Conservation (phyloP, 805 yeast species). For the Saccharomycopsis vini region DNA sequence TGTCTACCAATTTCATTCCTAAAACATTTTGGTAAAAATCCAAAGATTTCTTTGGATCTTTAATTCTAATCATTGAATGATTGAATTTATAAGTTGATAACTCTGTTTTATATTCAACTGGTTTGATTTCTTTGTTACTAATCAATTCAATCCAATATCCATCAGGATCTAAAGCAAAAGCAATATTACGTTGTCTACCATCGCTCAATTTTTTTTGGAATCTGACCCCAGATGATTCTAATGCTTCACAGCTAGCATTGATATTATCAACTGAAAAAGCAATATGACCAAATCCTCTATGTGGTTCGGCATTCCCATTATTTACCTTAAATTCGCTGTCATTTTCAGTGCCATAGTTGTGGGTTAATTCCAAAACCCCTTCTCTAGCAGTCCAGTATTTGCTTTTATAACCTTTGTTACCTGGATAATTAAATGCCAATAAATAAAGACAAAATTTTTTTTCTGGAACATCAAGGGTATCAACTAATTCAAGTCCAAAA, state of each 20-base stretch:
- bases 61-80: conserved; percentile 89
- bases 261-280: conserved; percentile 83
- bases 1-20: conserved; percentile 69
- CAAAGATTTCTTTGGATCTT: conserved; percentile 69
- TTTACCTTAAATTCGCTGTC: conserved; percentile 48
- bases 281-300: conserved; percentile 90
- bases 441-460: conserved; percentile 59
- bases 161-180: conserved; percentile 91
- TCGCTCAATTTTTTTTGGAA: conserved; percentile 81
- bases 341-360: conserved; percentile 64
- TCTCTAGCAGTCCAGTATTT: conserved; percentile 35
- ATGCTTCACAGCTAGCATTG: conserved; percentile 43
- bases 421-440: conserved; percentile 43
- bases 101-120: conserved; percentile 34
- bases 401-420: conserved; percentile 20
- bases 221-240: conserved; percentile 53
- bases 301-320: conserved; percentile 79
- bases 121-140: conserved; percentile 40
- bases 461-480: conserved; percentile 42
- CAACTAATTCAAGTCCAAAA: conserved; percentile 63
- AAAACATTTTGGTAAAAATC: conserved; percentile 70
- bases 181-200: conserved; percentile 89
- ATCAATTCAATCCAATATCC: conserved; percentile 95
- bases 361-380: conserved; percentile 81
- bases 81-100: conserved; percentile 47